Base-by-base conservation (phyloP, 768 basidiomycete genomes). In the Phanerochaete sordida region DNA sequence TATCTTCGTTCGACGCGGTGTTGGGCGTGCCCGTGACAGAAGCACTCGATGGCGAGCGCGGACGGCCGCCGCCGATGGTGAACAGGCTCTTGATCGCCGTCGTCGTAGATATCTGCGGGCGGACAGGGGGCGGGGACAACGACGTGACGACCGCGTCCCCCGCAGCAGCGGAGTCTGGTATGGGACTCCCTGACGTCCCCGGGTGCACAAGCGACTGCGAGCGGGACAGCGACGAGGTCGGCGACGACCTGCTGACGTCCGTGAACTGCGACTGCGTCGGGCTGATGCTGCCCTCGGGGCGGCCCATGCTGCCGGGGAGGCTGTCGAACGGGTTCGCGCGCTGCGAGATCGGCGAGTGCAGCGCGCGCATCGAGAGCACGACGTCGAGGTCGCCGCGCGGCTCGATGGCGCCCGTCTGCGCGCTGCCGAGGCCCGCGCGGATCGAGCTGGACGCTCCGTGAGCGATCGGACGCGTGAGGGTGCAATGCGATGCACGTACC, bases 311-410 rank as follows among this genome's bases (percentile, higher is more conserved):
- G 33, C 57, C 33, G 47, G 24, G 58, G 24, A 61, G 62, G 56
- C 44, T 70, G 55, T 35, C 50, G 28, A 33, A 35, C 19, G 28
- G 28, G 1, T 54, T 33, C 23, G 37, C 26, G 23, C 51, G 15
- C 9, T 63, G 48, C 12, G 64, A 43, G 2, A 72, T 71, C 27
- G 76, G 76, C 15, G 43, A 75, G 56, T 85, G 72, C 65, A 90
- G 88, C 31, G 84, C 78, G 50, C 86, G 85, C 79, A 92, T 90
- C 30, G 88, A 87, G 35, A 92, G 78, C 83, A 91, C 88, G 49
- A 91, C 90, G 68, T 92, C 90, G 76, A 92, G 83, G 67, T 92
- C 90, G 6, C 90, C 90, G 48, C 85, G 79, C 23, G 88, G 89
- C 61, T 90, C 90, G 27, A 80, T 74, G 16, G 75, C 76, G 23